phyloP scores from a whole-genome alignment of 2,329 filamentous ascomycete species.

The Chaetothyriales sp. region DNA sequence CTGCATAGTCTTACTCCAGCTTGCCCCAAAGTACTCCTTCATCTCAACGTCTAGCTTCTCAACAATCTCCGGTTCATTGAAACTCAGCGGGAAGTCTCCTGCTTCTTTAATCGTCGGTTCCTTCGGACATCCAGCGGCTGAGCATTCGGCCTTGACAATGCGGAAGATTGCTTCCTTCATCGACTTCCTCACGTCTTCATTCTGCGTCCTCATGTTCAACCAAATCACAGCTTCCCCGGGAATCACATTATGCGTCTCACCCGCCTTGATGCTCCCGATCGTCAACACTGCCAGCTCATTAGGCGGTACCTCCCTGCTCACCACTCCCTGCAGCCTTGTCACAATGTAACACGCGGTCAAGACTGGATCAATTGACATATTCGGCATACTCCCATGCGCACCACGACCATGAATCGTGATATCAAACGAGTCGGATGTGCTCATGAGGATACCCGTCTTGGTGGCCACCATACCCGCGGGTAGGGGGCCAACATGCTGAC shows the following conservation, averaged over 20 bases:
- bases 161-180: constrained; percentile 35
- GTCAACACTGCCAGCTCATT: constrained; percentile 43
- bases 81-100: constrained; percentile 38
- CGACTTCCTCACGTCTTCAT: constrained; percentile 30
- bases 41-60: constrained; percentile 33
- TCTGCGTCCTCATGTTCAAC: constrained; percentile 39
- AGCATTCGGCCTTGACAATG: constrained; percentile 42
- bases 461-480: constrained; percentile 27
- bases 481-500: constrained; percentile 42
- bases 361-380: constrained; percentile 43
- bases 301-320: constrained; percentile 40
- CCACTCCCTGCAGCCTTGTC: constrained; percentile 43
- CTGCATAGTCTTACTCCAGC: constrained; percentile 7
- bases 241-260: constrained; percentile 47
- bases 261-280: constrained; percentile 42
- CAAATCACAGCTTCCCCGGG: constrained; percentile 39
- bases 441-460: constrained; percentile 27
- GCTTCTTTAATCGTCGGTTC: constrained; percentile 35
- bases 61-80: constrained; percentile 37
- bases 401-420: constrained; percentile 43
- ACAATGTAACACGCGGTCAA: constrained; percentile 43
- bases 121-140: constrained; percentile 35
- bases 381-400: constrained; percentile 43
- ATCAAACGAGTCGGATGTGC: constrained; percentile 31
- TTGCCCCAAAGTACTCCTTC: constrained; percentile 30